phyloP scores from a whole-genome alignment of 257 asterid genomes.

The Solanum corneliomulleri region DNA sequence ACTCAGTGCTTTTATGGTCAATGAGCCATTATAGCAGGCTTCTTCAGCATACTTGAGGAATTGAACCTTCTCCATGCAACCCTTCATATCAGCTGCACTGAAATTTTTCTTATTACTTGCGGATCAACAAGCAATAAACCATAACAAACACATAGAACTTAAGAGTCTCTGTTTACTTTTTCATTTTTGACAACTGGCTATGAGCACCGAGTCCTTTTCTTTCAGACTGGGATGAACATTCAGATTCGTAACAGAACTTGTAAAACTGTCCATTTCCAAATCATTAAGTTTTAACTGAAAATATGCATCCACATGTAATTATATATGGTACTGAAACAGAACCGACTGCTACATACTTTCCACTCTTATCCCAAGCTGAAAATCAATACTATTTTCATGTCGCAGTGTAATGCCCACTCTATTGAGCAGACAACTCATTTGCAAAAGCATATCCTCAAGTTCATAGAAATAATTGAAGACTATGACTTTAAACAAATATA shows the following conservation, averaged over 20 bases:
- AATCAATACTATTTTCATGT: not conserved
- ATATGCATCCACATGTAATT: not conserved
- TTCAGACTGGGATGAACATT: not conserved
- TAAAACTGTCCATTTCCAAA: not conserved
- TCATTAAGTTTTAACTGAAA: not conserved
- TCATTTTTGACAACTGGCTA: not conserved
- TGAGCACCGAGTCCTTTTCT: not conserved
- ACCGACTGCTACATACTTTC: not conserved
- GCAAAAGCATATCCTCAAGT: not conserved
- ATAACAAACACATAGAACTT: not conserved
- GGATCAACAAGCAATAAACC: not conserved
- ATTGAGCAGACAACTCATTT: not conserved
- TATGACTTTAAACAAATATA: not conserved
- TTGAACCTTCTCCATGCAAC: slow-evolving; percentile 63
- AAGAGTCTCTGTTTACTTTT: not conserved
- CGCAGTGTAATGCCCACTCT: not conserved
- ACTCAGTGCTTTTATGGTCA: slow-evolving; percentile 56
- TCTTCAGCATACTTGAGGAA: slow-evolving; percentile 77
- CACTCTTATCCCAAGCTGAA: not conserved
- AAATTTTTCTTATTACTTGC: slow-evolving; percentile 10
- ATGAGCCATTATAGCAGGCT: slow-evolving; percentile 71
- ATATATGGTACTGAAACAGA: not conserved
- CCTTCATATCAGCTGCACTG: slow-evolving; percentile 94
- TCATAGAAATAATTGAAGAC: not conserved
- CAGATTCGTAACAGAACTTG: not conserved